These are phyloP conservation scores for Mycena rosella DNA, from an alignment of 768 basidiomycete genomes.

Conservation along the genomic window DNA sequence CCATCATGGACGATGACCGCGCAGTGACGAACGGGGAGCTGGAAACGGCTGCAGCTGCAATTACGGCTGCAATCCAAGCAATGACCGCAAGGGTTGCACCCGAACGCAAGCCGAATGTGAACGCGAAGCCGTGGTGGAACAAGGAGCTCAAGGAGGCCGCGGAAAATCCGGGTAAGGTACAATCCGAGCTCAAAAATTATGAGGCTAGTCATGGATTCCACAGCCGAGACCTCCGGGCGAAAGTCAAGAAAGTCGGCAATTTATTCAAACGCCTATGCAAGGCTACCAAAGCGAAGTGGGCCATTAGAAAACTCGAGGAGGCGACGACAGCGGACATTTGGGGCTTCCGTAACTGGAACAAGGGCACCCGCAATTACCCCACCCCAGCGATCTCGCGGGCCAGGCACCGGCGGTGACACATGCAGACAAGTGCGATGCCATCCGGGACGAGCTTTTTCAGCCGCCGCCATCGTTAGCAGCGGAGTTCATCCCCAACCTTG, in stretches of 20 bases:
- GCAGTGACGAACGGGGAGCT: not conserved
- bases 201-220: slow-evolving; percentile 3
- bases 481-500: slow-evolving; percentile 23
- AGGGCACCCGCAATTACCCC: too few relatives aligned
- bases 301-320: slow-evolving; percentile 20
- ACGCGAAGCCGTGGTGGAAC: slow-evolving; percentile 41
- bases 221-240: slow-evolving; percentile 12
- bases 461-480: slow-evolving; percentile 3
- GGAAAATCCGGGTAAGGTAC: slow-evolving; percentile 13
- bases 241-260: slow-evolving; percentile 29
- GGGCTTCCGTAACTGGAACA: too few relatives aligned
- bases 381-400: too few relatives aligned
- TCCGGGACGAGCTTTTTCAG: slow-evolving; percentile 40
- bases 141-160: slow-evolving; percentile 30
- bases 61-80: slow-evolving; percentile 4
- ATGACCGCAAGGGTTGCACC: slow-evolving; percentile 7
- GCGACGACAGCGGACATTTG: too few relatives aligned
- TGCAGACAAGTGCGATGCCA: slow-evolving; percentile 39
- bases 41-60: slow-evolving; percentile 1
- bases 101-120: not conserved
- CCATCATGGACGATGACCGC: not conserved
- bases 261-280: slow-evolving; percentile 38
- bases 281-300: slow-evolving; percentile 39
- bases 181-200: slow-evolving; percentile 12
- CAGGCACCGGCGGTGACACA: slow-evolving; percentile 33